Conservation (phyloP, 768 basidiomycete species). For the Flagelloscypha sp. region DNA sequence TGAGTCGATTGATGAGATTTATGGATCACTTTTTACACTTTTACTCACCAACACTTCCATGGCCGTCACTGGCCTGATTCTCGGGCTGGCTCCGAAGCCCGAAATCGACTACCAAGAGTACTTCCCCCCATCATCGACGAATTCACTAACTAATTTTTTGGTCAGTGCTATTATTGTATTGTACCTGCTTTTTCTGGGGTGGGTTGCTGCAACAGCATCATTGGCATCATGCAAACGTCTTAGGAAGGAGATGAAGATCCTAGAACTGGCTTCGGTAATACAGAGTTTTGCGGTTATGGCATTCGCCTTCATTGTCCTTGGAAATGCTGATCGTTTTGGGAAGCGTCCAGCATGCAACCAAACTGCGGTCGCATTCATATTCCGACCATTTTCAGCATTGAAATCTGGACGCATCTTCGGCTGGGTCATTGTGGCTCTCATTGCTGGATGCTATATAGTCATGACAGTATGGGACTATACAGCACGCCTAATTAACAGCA, state of each 20-base stretch:
- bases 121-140: background rate
- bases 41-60: conserved; percentile 14
- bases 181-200: conserved; percentile 13
- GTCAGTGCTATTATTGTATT: conserved; percentile 13
- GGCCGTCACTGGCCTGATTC: conserved; percentile 14
- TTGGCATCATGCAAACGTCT: conserved; percentile 12
- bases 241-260: conserved; percentile 5
- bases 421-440: conserved; percentile 7
- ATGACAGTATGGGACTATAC: conserved; percentile 11
- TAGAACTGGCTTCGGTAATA: conserved; percentile 11
- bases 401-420: conserved; percentile 7
- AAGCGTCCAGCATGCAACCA: conserved; percentile 9
- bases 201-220: conserved; percentile 13
- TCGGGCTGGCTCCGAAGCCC: conserved; percentile 10
- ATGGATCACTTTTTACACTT: conserved; percentile 12
- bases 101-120: conserved; percentile 16
- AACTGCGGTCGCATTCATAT: conserved; percentile 11
- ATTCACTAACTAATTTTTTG: background rate
- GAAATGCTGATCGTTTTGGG: conserved; percentile 9
- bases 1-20: conserved; percentile 8
- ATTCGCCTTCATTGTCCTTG: conserved; percentile 11
- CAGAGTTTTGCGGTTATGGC: conserved; percentile 15
- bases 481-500: conserved; percentile 5
- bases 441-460: conserved; percentile 5
- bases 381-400: conserved; percentile 12